These are phyloP conservation scores for Fusarium sp. DNA, from an alignment of 2,329 filamentous ascomycete species.

Conservation along the genomic window DNA sequence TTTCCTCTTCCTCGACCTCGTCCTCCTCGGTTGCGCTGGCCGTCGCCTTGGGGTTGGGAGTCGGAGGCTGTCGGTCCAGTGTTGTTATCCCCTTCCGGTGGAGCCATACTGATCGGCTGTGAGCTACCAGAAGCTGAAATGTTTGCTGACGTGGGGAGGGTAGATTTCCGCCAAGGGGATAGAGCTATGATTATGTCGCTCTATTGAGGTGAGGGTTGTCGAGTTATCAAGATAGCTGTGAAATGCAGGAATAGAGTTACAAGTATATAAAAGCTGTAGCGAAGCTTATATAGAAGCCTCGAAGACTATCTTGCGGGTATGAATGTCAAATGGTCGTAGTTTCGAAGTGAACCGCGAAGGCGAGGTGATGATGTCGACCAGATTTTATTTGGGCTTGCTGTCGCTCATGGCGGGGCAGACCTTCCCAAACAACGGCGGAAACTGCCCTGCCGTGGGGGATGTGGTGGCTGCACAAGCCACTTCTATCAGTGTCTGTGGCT, in stretches of 20 bases:
- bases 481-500: slow-evolving; percentile 23
- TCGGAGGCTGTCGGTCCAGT: slow-evolving; percentile 34
- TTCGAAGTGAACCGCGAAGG: slow-evolving; percentile 7
- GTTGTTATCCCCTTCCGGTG: slow-evolving; percentile 32
- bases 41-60: slow-evolving; percentile 41
- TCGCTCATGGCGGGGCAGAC: slow-evolving; percentile 45
- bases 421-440: slow-evolving; percentile 20
- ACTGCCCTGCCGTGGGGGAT: slow-evolving; percentile 28
- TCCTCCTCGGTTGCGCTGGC: slow-evolving; percentile 57
- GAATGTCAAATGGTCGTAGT: slow-evolving; percentile 1
- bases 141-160: slow-evolving; percentile 15
- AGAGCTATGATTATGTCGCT: slow-evolving; percentile 31
- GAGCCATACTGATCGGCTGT: slow-evolving; percentile 33
- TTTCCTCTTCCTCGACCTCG: slow-evolving; percentile 60
- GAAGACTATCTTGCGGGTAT: not conserved
- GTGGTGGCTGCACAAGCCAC: slow-evolving; percentile 28
- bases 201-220: not conserved
- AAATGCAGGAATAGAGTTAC: not conserved
- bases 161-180: not conserved
- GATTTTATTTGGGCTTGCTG: slow-evolving; percentile 43
- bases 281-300: not conserved
- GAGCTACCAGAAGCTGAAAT: slow-evolving; percentile 4
- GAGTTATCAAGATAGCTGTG: slow-evolving; percentile 8
- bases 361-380: slow-evolving; percentile 43
- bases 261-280: not conserved